Evolutionary conservation across 306 rosid genomes (phyloP).

Genomic region (Macrotyloma uniflorum): DNA sequence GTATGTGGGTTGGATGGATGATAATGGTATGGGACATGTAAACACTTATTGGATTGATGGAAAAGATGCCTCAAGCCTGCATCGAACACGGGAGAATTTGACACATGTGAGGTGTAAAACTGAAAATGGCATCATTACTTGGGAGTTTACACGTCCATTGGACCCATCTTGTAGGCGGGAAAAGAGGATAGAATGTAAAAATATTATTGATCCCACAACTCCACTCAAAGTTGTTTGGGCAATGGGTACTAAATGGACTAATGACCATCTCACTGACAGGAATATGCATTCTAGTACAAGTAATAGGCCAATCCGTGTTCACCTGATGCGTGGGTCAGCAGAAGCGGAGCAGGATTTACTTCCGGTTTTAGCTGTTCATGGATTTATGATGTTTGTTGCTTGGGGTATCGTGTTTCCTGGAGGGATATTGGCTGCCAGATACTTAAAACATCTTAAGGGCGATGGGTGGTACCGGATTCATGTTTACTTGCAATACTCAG

Average conservation of each 20-base stretch:
- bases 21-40: conserved; percentile 66
- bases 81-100: conserved; percentile 69
- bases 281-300: conserved; percentile 89
- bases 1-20: conserved; percentile 90
- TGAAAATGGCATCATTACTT: conserved; percentile 78
- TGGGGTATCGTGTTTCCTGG: conserved; percentile 96
- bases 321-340: conserved; percentile 83
- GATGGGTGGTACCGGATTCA: conserved; percentile 91
- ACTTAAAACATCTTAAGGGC: conserved; percentile 90
- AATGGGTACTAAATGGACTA: conserved; percentile 85
- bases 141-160: conserved; percentile 88
- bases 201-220: conserved; percentile 77
- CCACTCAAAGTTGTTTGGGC: conserved; percentile 96
- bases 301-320: conserved; percentile 70
- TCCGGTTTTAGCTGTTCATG: conserved; percentile 92
- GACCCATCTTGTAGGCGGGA: conserved; percentile 63
- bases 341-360: conserved; percentile 94
- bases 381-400: conserved; percentile 94
- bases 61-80: conserved; percentile 66
- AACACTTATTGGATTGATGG: conserved; percentile 88
- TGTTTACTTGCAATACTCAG: conserved; percentile 88
- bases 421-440: conserved; percentile 83
- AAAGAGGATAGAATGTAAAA: conserved; percentile 71
- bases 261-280: conserved; percentile 57
- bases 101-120: conserved; percentile 81